Conservation (phyloP, 148 eudicot species). For the Linanthus parryae region DNA sequence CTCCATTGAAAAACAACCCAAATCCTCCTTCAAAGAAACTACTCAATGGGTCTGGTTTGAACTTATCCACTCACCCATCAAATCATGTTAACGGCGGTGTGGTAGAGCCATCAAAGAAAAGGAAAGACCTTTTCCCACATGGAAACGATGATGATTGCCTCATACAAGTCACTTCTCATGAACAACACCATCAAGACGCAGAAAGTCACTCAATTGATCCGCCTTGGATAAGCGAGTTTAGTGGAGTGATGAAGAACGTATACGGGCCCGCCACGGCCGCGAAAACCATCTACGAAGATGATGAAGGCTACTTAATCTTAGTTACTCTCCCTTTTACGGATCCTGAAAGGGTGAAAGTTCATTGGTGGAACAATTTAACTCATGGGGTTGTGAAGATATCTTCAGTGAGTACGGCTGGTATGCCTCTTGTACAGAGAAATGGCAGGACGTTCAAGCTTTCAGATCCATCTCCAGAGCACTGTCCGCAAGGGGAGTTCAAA, state of each 20-base stretch:
- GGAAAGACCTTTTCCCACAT: constrained; percentile 42
- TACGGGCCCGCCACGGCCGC: constrained; percentile 75
- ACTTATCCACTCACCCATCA: constrained; percentile 48
- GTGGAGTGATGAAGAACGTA: constrained; percentile 66
- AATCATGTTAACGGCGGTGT: constrained; percentile 37
- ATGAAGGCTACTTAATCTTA: constrained; percentile 55
- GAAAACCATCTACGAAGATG: constrained; percentile 71
- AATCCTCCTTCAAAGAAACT: constrained; percentile 37
- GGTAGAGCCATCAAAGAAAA: constrained; percentile 54
- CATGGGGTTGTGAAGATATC: constrained; percentile 71
- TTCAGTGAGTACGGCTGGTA: constrained; percentile 53
- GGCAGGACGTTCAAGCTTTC: constrained; percentile 61
- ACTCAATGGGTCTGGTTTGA: constrained; percentile 62
- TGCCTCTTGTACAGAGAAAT: constrained; percentile 50
- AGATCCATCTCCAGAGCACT: constrained; percentile 70
- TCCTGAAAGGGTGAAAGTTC: constrained; percentile 63
- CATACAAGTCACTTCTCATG: constrained; percentile 22
- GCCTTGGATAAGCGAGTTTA: constrained; percentile 52
- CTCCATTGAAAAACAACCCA: constrained; percentile 36
- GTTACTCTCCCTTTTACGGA: constrained; percentile 61
- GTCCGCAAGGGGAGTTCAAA: constrained; percentile 73
- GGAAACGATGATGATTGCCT: constrained; percentile 43
- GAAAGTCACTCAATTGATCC: constrained; percentile 41
- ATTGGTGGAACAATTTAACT: constrained; percentile 64
- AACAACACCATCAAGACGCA: constrained; percentile 26